Conservation (phyloP, 768 basidiomycete genomes). For the Termitomyces sp. region DNA sequence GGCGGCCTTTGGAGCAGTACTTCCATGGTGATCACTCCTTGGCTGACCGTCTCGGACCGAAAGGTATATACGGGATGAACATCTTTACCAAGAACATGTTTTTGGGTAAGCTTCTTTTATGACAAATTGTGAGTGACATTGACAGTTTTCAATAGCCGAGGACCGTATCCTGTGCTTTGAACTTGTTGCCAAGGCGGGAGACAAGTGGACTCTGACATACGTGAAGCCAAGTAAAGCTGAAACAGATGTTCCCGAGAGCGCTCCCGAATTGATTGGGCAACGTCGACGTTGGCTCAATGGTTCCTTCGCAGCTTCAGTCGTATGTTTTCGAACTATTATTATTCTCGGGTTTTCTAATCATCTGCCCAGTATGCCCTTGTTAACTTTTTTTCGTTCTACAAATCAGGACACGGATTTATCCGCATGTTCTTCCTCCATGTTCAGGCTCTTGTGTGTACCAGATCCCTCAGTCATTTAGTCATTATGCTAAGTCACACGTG, state of each 20-base stretch:
- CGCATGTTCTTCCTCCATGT: constrained; percentile 97
- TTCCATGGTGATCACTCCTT: constrained; percentile 87
- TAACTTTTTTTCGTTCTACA: constrained; percentile 88
- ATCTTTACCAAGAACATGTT: constrained; percentile 92
- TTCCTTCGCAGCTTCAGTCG: constrained; percentile 89
- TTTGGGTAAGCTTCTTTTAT: constrained; percentile 25
- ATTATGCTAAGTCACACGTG: not conserved
- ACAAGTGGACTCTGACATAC: constrained; percentile 82
- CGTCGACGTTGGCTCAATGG: constrained; percentile 97
- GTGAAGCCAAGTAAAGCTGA: constrained; percentile 96
- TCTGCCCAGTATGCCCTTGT: constrained; percentile 77
- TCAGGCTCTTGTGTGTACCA: constrained; percentile 70
- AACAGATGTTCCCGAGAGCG: constrained; percentile 94
- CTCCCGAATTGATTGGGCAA: constrained; percentile 89
- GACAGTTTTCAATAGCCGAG: constrained; percentile 52
- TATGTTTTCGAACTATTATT: constrained; percentile 30
- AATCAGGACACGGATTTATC: constrained; percentile 79
- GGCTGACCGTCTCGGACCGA: constrained; percentile 86
- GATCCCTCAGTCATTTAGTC: not conserved
- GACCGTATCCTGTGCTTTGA: constrained; percentile 98
- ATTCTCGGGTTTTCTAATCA: not conserved
- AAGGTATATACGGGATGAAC: constrained; percentile 95
- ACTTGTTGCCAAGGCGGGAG: constrained; percentile 84
- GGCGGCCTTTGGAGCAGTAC: constrained; percentile 81
- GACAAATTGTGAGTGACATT: not conserved